These are phyloP conservation scores for Waitea zeae DNA, from an alignment of 1,284 basidiomycete genomes.

Conservation along the genomic window DNA sequence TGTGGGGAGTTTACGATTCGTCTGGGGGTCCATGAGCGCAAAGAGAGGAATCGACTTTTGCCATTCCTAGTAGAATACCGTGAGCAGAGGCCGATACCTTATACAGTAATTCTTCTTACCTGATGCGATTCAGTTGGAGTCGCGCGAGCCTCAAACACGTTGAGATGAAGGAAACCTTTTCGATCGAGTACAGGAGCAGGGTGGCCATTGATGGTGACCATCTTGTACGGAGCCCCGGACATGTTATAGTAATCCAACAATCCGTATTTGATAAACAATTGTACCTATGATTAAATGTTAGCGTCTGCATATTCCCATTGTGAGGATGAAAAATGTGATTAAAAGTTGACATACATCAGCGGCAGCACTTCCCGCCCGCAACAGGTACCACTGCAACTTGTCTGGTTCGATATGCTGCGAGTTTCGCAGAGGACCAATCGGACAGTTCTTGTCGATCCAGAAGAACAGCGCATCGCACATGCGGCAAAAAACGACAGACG, in stretches of 20 bases:
- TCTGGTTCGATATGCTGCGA: background rate
- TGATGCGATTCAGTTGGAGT: constrained; percentile 3
- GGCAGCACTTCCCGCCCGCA: background rate
- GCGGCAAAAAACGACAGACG: background rate
- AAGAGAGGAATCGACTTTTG: background rate
- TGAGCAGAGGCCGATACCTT: too few relatives aligned
- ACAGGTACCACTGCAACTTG: background rate
- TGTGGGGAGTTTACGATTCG: background rate
- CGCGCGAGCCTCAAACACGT: constrained; percentile 3
- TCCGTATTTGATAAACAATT: background rate
- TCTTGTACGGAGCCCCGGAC: constrained; percentile 1
- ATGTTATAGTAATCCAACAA: constrained; percentile 3
- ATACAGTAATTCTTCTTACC: too few relatives aligned
- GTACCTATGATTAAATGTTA: background rate
- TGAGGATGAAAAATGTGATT: background rate
- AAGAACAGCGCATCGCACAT: constrained; percentile 4
- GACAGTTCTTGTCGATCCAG: constrained; percentile 2
- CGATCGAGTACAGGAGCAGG: constrained; percentile 3
- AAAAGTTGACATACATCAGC: background rate
- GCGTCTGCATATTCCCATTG: background rate
- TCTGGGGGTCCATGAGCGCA: background rate
- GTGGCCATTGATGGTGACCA: background rate
- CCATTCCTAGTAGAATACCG: background rate
- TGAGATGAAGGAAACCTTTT: constrained; percentile 5
- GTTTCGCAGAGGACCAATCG: background rate